Evolutionary conservation across 352 stramenopile genomes (phyloP), one percentile per base, ranked within the genome.

Genomic region (Phytophthora meadii): DNA sequence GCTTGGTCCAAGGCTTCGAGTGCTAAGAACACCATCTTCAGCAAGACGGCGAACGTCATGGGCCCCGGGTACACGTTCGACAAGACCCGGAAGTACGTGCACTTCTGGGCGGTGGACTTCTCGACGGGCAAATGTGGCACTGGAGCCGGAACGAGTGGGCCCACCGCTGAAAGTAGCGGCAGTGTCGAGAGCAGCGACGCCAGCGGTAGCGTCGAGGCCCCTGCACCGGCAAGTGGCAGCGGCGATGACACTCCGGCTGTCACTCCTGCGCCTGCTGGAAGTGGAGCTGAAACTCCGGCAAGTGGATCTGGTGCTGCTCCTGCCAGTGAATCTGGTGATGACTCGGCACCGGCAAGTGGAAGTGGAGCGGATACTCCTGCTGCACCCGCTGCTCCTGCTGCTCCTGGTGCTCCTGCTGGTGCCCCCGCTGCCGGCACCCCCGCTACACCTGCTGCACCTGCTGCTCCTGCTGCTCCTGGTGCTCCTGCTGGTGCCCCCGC

Each of bases 1-100:
- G 70, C 72, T 48, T 88, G 76, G 79, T 54, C 52, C 54, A 86
- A 86, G 51, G 77, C 75, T n/a, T 12, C 62, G 1, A 80, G 56
- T 7, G 76, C 77, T 40, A 63, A 67, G 15, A 68, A 50, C 37
- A 85, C 81, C 36, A 55, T 88, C 9, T 61, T 86, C 47, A 60
- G 70, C 42, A 68, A 65, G 25, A 25, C 37, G 37, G 46, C 45
- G 19, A 77, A 45, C 25, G 72, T 72, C 48, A 65, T 81, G 48
- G 73, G 73, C 5, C 46, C 59, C 4, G 73, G 73, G 12, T 81
- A 81, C 62, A 48, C 66, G 11, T 81, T 70, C 59, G 72, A 78
- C 57, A 74, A 61, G 65, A 76, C 58, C 6, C 51, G 34, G 40
- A 76, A 70, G 52, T 74, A 68, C 49, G 59, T 73, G 55, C 70